phyloP scores from a whole-genome alignment of 345 rosid genomes.

The Hibiscus trionum region DNA sequence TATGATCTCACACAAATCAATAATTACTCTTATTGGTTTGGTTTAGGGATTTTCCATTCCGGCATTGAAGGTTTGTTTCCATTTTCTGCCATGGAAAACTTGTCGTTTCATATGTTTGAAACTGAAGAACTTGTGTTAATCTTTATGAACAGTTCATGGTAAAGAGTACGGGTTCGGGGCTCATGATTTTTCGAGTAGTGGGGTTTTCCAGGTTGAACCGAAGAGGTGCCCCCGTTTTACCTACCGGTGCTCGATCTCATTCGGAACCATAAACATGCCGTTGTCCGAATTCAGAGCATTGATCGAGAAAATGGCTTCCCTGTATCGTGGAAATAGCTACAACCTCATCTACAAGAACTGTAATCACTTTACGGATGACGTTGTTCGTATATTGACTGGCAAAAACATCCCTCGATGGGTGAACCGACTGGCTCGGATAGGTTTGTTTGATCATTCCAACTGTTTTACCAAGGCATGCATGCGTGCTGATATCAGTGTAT shows the following conservation, averaged over 20 bases:
- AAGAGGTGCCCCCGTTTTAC: conserved; percentile 58
- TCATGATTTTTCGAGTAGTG: conserved; percentile 63
- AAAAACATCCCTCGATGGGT: conserved; percentile 65
- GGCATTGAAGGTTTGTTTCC: conserved; percentile 68
- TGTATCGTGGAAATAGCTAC: conserved; percentile 74
- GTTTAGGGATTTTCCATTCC: conserved; percentile 88
- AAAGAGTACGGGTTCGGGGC: conserved; percentile 77
- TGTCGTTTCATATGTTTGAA: not conserved
- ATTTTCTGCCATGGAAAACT: not conserved
- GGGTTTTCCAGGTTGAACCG: conserved; percentile 76
- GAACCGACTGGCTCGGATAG: conserved; percentile 63
- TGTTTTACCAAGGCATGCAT: not conserved
- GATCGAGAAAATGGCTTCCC: conserved; percentile 53
- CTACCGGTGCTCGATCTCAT: conserved; percentile 44
- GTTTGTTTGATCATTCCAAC: not conserved
- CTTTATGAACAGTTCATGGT: conserved; percentile 47
- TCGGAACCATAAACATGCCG: conserved; percentile 41
- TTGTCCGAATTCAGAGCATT: conserved; percentile 44
- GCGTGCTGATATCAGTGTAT: not conserved
- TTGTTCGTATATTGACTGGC: conserved; percentile 41
- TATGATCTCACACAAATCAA: conserved; percentile 87
- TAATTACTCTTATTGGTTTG: conserved; percentile 72
- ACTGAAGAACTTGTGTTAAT: not conserved
- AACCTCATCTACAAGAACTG: conserved; percentile 72
- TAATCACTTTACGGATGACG: conserved; percentile 69